Conservation (phyloP, 371 early-diverging fungal genomes). For the Circinella umbellata region DNA sequence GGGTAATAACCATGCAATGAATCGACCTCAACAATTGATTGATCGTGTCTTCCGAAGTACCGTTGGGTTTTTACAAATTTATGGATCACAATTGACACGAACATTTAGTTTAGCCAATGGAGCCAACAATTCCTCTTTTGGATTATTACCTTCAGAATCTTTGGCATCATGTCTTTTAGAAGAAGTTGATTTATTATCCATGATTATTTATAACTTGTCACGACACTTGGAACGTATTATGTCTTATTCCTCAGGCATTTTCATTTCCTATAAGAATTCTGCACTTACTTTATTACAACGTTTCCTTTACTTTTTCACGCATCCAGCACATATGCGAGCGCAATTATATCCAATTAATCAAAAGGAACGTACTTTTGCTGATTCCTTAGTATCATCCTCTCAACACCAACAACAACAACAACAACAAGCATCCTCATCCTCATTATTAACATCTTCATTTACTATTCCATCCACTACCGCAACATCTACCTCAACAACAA, state of each 20-base stretch:
- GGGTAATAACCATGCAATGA: constrained; percentile 1
- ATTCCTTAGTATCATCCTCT: constrained; percentile 18
- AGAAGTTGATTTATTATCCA: constrained; percentile 44
- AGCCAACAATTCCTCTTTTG: constrained; percentile 25
- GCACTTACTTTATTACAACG: constrained; percentile 39
- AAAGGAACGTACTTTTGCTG: constrained; percentile 33
- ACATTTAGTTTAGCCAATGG: constrained; percentile 40
- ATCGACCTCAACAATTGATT: constrained; percentile 5
- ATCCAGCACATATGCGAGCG: constrained; percentile 50
- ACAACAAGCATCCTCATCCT: neutral
- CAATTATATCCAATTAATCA: constrained; percentile 45
- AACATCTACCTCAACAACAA: neutral
- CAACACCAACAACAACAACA: neutral
- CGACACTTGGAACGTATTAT: constrained; percentile 24
- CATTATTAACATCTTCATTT: neutral
- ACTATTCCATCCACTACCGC: neutral
- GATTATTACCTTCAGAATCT: constrained; percentile 35
- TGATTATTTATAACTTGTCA: constrained; percentile 40
- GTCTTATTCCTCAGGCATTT: constrained; percentile 29
- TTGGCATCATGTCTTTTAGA: constrained; percentile 41
- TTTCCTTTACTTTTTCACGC: constrained; percentile 46
- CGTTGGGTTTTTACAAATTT: constrained; percentile 40
- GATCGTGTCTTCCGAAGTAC: constrained; percentile 26
- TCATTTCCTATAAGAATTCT: constrained; percentile 41
- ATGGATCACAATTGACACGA: constrained; percentile 42